phyloP scores from a whole-genome alignment of 257 asterid species.

The Solanum tarapatanum region DNA sequence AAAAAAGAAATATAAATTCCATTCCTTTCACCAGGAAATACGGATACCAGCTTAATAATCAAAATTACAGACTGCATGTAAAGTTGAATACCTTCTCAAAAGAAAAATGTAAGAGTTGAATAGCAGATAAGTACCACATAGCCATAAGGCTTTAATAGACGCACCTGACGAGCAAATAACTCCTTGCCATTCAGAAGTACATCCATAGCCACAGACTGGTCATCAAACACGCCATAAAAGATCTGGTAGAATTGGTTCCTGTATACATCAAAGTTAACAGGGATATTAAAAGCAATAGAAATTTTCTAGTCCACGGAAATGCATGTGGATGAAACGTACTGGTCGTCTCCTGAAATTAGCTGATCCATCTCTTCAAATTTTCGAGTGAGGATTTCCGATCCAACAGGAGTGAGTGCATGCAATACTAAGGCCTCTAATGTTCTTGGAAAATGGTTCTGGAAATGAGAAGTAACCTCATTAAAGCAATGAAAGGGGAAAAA shows the following conservation, averaged over 20 bases:
- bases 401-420: conserved; percentile 84
- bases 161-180: conserved; percentile 78
- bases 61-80: not conserved
- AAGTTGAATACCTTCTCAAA: not conserved
- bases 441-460: conserved; percentile 85
- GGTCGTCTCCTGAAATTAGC: conserved; percentile 38
- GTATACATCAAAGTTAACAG: conserved; percentile 5
- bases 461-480: conserved; percentile 12
- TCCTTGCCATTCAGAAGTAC: conserved; percentile 77
- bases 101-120: not conserved
- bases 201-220: conserved; percentile 59
- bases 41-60: not conserved
- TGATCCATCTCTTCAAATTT: conserved; percentile 88
- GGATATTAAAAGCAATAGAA: not conserved
- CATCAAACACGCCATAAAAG: conserved; percentile 60
- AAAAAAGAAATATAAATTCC: not conserved
- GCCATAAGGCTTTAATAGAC: not conserved
- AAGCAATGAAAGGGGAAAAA: conserved; percentile 7
- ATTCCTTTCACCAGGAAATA: not conserved
- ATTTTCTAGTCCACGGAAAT: not conserved
- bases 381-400: conserved; percentile 74
- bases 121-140: not conserved
- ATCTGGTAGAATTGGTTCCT: conserved; percentile 66
- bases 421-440: conserved; percentile 79
- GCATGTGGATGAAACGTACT: conserved; percentile 2